These are phyloP conservation scores for Grigorovia yakushimaensis DNA, from an alignment of 805 yeast species.

Conservation along the genomic window DNA sequence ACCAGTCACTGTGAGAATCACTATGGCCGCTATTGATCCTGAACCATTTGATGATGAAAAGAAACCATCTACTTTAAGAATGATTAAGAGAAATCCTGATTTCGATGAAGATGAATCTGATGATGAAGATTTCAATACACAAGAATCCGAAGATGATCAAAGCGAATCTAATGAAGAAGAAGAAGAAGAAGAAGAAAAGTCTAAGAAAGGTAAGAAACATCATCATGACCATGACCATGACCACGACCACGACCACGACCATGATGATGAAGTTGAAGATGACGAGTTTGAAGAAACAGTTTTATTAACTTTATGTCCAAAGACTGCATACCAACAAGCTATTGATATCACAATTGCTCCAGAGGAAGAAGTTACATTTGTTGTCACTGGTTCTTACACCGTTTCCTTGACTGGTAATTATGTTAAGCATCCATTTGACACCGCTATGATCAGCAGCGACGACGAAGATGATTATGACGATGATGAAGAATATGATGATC, in stretches of 20 bases:
- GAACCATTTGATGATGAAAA: conserved; percentile 65
- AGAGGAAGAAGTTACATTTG: conserved; percentile 88
- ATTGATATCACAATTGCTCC: conserved; percentile 84
- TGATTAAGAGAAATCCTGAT: conserved; percentile 60
- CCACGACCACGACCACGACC: conserved; percentile 3
- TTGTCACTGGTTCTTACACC: conserved; percentile 92
- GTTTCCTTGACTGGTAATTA: conserved; percentile 90
- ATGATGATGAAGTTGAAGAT: conserved; percentile 29
- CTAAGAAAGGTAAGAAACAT: conserved; percentile 34
- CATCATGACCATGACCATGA: conserved; percentile 10
- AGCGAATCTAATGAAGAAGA: conserved; percentile 30
- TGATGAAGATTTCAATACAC: conserved; percentile 37
- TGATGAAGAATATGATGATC: conserved; percentile 35
- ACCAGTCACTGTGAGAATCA: conserved; percentile 83
- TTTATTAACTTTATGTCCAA: conserved; percentile 84
- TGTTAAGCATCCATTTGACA: conserved; percentile 88
- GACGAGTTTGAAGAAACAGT: conserved; percentile 78
- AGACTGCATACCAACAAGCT: conserved; percentile 76
- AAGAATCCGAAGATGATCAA: conserved; percentile 36
- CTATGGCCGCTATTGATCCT: conserved; percentile 94
- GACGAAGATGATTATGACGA: conserved; percentile 34
- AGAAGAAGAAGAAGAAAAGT: conserved; percentile 39
- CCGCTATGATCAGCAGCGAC: conserved; percentile 33
- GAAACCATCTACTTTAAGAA: conserved; percentile 82
- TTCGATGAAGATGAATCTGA: conserved; percentile 39